Conservation (phyloP, 352 stramenopile genomes). For the Pythium biforme region DNA sequence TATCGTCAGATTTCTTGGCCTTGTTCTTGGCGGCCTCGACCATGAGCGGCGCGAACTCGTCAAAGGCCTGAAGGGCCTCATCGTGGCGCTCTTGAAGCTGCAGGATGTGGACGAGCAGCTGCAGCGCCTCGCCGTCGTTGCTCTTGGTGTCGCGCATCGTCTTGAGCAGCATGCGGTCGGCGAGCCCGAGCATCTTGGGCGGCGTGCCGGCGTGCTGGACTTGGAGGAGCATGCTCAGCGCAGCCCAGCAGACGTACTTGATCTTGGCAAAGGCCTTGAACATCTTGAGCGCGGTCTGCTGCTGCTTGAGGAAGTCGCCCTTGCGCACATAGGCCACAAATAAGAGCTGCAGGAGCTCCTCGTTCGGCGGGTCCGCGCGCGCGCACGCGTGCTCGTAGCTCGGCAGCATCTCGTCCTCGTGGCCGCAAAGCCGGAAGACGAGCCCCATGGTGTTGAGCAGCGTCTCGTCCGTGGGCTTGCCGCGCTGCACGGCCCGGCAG, state of each 20-base stretch:
- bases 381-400: constrained; percentile 73
- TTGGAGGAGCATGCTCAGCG: constrained; percentile 82
- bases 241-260: constrained; percentile 83
- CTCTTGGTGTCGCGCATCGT: constrained; percentile 54
- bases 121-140: constrained; percentile 66
- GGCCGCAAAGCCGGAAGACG: constrained; percentile 72
- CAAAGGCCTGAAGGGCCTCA: constrained; percentile 67
- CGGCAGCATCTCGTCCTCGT: constrained; percentile 76
- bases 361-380: constrained; percentile 39
- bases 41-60: constrained; percentile 58
- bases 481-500: constrained; percentile 56
- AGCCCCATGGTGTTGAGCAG: constrained; percentile 84
- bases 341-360: constrained; percentile 71
- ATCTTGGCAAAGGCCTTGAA: constrained; percentile 72
- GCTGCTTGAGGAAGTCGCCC: constrained; percentile 79
- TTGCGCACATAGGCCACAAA: constrained; percentile 68
- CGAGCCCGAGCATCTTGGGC: constrained; percentile 71
- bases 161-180: constrained; percentile 82
- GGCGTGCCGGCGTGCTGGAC: constrained; percentile 65
- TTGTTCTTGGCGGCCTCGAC: constrained; percentile 17
- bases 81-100: constrained; percentile 66
- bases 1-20: not conserved
- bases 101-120: constrained; percentile 71
- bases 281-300: constrained; percentile 87
- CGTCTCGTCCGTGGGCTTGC: constrained; percentile 76